Percentiles rank a stretch among this genome's conserved stretches.
Evolutionary conservation across 768 basidiomycete species (phyloP).

Genomic region (Suillus bovinus): DNA sequence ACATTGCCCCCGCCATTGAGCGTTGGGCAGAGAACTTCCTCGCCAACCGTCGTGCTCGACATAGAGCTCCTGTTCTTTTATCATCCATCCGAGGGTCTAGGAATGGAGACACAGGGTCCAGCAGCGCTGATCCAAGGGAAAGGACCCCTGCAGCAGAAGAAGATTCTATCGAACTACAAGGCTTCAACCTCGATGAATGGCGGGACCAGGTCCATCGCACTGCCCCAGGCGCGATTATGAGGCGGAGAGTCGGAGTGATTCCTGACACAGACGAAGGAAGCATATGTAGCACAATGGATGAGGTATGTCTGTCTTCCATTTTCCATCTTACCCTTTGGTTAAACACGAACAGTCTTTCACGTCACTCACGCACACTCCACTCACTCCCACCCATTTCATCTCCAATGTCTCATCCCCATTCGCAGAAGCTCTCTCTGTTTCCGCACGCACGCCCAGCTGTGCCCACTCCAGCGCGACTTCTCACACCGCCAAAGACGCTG

Average conservation of each 20-base stretch:
- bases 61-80: constrained; percentile 24
- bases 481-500: constrained; percentile 13
- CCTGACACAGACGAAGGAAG: constrained; percentile 14
- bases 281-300: constrained; percentile 41
- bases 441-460: constrained; percentile 16
- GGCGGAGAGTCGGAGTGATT: constrained; percentile 4
- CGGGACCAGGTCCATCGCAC: constrained; percentile 41
- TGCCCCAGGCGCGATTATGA: not conserved
- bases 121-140: constrained; percentile 16
- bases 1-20: constrained; percentile 63
- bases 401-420: constrained; percentile 38
- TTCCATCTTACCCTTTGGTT: not conserved
- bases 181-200: constrained; percentile 59
- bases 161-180: constrained; percentile 49
- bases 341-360: constrained; percentile 40
- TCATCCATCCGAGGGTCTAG: constrained; percentile 18
- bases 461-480: constrained; percentile 8
- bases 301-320: constrained; percentile 38
- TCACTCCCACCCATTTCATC: constrained; percentile 50
- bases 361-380: constrained; percentile 45
- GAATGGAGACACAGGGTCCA: constrained; percentile 4
- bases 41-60: constrained; percentile 28
- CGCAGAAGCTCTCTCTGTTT: not conserved
- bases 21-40: constrained; percentile 38
- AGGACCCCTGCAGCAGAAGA: constrained; percentile 20